A percentile compares a stretch with the other conserved stretches of the same genome.
These are phyloP conservation scores for Hypoxylon lienhwacheense DNA, from an alignment of 495 filamentous ascomycete genomes.

Conservation along the genomic window DNA sequence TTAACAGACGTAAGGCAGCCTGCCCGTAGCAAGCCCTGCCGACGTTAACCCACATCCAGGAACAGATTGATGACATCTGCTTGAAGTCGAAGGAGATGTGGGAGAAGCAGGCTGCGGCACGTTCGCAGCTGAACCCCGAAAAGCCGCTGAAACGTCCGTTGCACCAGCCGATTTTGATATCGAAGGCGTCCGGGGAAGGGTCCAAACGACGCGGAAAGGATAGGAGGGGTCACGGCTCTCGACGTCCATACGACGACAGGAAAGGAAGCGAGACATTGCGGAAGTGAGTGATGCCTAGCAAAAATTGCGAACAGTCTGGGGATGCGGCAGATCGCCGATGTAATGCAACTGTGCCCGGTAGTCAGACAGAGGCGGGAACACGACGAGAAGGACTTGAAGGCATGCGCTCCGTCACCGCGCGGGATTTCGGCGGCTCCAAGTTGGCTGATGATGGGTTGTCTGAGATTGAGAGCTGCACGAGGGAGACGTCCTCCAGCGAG, in stretches of 20 bases:
- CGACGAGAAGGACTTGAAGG: slow-evolving; percentile 21
- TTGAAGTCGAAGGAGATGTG: slow-evolving; percentile 58
- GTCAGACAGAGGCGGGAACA: slow-evolving; percentile 30
- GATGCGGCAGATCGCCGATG: slow-evolving; percentile 30
- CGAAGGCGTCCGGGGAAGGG: slow-evolving; percentile 43
- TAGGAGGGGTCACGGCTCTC: slow-evolving; percentile 36
- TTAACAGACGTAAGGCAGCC: slow-evolving; percentile 55
- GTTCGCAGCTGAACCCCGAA: slow-evolving; percentile 48
- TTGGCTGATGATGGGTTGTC: slow-evolving; percentile 35
- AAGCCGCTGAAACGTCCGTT: slow-evolving; percentile 57
- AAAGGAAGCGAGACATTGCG: slow-evolving; percentile 36
- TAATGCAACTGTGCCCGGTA: slow-evolving; percentile 31
- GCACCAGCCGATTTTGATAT: slow-evolving; percentile 56
- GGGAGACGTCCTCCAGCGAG: slow-evolving; percentile 46
- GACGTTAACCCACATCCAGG: slow-evolving; percentile 46
- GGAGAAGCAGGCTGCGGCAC: slow-evolving; percentile 58
- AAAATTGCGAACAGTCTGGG: slow-evolving; percentile 32
- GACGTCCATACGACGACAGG: slow-evolving; percentile 37
- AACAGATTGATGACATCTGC: slow-evolving; percentile 62
- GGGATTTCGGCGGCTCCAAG: slow-evolving; percentile 32
- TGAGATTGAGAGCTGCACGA: slow-evolving; percentile 38
- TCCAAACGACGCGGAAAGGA: slow-evolving; percentile 36
- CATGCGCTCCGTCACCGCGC: slow-evolving; percentile 32
- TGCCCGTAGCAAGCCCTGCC: slow-evolving; percentile 10
- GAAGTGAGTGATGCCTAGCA: slow-evolving; percentile 34